Conservation (phyloP, 2,329 filamentous ascomycete genomes). For the Colletotrichum eleusines region DNA sequence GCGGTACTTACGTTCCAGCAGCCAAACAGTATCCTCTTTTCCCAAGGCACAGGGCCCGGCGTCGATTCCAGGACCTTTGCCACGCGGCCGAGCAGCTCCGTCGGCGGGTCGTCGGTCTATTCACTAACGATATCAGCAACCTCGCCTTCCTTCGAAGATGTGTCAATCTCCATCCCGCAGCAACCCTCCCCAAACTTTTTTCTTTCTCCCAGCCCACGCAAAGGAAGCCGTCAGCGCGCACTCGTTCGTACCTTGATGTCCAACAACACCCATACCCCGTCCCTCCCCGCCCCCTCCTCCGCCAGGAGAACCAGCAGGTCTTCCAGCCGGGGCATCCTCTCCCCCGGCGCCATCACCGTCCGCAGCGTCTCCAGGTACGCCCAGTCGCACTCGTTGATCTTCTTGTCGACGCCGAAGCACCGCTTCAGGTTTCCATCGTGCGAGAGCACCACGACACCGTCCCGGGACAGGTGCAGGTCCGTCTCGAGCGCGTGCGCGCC, state of each 20-base stretch:
- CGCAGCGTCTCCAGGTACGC: conserved; percentile 75
- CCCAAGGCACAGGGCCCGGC: conserved; percentile 70
- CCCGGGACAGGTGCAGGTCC: conserved; percentile 84
- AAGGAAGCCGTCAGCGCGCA: not conserved
- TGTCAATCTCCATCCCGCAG: no score
- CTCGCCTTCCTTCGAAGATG: not conserved
- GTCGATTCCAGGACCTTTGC: conserved; percentile 71
- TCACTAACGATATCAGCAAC: conserved; percentile 6
- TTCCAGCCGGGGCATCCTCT: conserved; percentile 77
- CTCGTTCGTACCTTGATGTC: conserved; percentile 80
- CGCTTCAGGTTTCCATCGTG: conserved; percentile 84
- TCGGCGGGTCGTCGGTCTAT: conserved; percentile 76
- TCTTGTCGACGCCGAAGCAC: conserved; percentile 82
- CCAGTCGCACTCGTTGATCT: conserved; percentile 83
- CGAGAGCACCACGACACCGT: conserved; percentile 86
- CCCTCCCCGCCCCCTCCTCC: conserved; percentile 69
- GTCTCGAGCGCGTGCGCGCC: conserved; percentile 89
- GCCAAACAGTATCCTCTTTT: conserved; percentile 79
- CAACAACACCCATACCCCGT: conserved; percentile 83
- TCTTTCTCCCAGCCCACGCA: not conserved
- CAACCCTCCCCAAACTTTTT: not conserved
- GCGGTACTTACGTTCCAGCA: conserved; percentile 77
- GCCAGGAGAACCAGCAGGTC: conserved; percentile 82
- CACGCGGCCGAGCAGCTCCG: conserved; percentile 77
- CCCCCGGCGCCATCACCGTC: conserved; percentile 75